Base-by-base conservation (phyloP, 2,329 filamentous ascomycete species). In the Diaporthe eres region DNA sequence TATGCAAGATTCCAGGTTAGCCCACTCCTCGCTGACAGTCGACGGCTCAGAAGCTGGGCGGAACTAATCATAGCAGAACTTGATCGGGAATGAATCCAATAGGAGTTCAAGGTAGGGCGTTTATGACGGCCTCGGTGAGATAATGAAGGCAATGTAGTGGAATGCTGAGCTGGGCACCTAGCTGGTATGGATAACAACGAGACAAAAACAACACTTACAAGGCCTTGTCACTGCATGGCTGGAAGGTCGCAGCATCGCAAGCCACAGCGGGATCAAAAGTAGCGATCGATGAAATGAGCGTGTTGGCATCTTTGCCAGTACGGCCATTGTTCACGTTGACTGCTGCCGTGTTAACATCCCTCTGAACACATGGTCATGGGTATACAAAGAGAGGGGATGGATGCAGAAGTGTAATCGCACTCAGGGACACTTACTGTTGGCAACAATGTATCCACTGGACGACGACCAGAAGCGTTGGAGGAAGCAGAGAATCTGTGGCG, bases 391-490 rank as follows among this genome's bases (percentile, higher is more conserved):
- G 0, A 19, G 19, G 17, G 15, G 42, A 61, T 37, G 25, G 22
- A 39, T 15, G 17, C 28, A n/a, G 39, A 17, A 28, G 12, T 19
- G 37, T 17, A 28, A 13, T 34, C 4, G 12, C 37, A 15, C 17
- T 19, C 53, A 39, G 67, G 55, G 13, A n/a, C 17, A 78, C 85
- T 78, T 80, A 87, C 86, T 93, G 82, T 96, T 96, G 71, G 94
- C 91, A 72, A 92, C 83, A 42, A 94, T 88, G 77, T 92, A 94
- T 53, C 87, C 89, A 13, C 88, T 87, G 13, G 85, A 74, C 3
- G 89, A 89, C 94, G 89, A 89, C 94, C 95, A 97, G 86, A 94
- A 97, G 8, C 84, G 90, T 81, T 95, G 93, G 75, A 94, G 82
- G 82, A 94, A 94, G 85, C 94, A 95, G 2, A 95, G 88, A 4